A percentile compares a stretch with the other conserved stretches of the same genome.
Conservation (phyloP, 257 asterid genomes). For the Ophiorrhiza pumila region DNA sequence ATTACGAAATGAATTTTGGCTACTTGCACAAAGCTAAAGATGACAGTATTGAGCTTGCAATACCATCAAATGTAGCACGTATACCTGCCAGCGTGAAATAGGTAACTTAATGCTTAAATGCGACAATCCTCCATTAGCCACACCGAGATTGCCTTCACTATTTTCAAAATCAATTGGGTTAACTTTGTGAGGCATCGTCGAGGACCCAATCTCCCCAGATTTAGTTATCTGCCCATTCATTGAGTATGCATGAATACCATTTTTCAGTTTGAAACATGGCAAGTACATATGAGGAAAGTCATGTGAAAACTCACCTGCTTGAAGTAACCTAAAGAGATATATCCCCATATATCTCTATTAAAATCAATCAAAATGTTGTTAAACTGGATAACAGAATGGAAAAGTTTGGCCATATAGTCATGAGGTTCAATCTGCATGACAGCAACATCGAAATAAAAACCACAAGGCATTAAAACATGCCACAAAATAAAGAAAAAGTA, state of each 20-base stretch:
- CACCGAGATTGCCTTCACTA: slow-evolving; percentile 82
- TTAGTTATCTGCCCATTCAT: slow-evolving; percentile 57
- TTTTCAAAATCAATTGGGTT: slow-evolving; percentile 92
- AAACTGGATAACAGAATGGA: slow-evolving; percentile 60
- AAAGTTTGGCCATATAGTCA: slow-evolving; percentile 83
- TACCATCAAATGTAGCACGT: slow-evolving; percentile 11
- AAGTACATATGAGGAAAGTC: background rate
- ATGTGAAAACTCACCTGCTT: slow-evolving; percentile 53
- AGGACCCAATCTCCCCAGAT: slow-evolving; percentile 89
- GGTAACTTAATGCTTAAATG: slow-evolving; percentile 76
- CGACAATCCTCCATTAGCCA: slow-evolving; percentile 62
- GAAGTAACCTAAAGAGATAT: slow-evolving; percentile 75
- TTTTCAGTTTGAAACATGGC: background rate
- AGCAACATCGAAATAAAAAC: slow-evolving; percentile 7
- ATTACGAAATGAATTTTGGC: background rate
- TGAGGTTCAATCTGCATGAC: slow-evolving; percentile 77
- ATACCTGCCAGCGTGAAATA: slow-evolving; percentile 89
- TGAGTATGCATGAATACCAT: background rate
- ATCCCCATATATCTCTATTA: slow-evolving; percentile 81
- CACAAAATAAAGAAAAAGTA: background rate
- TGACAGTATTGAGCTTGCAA: background rate
- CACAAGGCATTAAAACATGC: background rate
- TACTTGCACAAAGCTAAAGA: background rate
- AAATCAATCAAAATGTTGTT: slow-evolving; percentile 78
- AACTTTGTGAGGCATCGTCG: slow-evolving; percentile 96